A percentile compares a stretch with the other conserved stretches of the same genome.
These are phyloP conservation scores for Phialophora chinensis DNA, from an alignment of 2,329 filamentous ascomycete species.

Conservation along the genomic window DNA sequence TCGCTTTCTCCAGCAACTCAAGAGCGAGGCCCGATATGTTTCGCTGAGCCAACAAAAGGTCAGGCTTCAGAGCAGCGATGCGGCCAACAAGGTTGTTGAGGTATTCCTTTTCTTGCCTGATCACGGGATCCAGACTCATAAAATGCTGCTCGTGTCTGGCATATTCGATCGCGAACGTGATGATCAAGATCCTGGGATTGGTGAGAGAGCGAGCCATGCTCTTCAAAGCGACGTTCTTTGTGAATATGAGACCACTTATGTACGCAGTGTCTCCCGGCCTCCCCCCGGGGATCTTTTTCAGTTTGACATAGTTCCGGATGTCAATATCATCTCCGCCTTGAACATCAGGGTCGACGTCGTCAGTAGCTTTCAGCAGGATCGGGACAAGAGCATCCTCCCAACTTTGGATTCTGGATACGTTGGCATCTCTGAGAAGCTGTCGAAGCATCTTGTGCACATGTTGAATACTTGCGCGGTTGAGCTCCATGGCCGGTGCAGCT, in stretches of 20 bases:
- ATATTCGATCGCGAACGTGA: slow-evolving; percentile 96
- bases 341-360: slow-evolving; percentile 93
- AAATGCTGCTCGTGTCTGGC: slow-evolving; percentile 92
- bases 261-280: slow-evolving; percentile 92
- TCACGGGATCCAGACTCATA: slow-evolving; percentile 96
- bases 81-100: slow-evolving; percentile 88
- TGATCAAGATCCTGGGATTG: slow-evolving; percentile 85
- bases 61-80: slow-evolving; percentile 83
- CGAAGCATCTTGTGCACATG: slow-evolving; percentile 85
- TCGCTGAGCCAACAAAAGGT: slow-evolving; percentile 88
- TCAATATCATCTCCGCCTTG: slow-evolving; percentile 93
- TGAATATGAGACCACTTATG: slow-evolving; percentile 94
- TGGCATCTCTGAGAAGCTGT: slow-evolving; percentile 79
- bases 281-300: slow-evolving; percentile 94
- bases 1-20: slow-evolving; percentile 83
- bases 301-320: slow-evolving; percentile 93
- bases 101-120: slow-evolving; percentile 95
- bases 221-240: slow-evolving; percentile 94
- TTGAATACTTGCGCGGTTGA: slow-evolving; percentile 84
- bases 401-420: slow-evolving; percentile 72
- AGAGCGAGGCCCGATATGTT: slow-evolving; percentile 90
- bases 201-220: slow-evolving; percentile 89
- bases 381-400: slow-evolving; percentile 93
- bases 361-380: slow-evolving; percentile 86
- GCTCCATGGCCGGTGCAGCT: slow-evolving; percentile 75